Conservation (phyloP, 805 yeast species). For the Ogataea minuta region DNA sequence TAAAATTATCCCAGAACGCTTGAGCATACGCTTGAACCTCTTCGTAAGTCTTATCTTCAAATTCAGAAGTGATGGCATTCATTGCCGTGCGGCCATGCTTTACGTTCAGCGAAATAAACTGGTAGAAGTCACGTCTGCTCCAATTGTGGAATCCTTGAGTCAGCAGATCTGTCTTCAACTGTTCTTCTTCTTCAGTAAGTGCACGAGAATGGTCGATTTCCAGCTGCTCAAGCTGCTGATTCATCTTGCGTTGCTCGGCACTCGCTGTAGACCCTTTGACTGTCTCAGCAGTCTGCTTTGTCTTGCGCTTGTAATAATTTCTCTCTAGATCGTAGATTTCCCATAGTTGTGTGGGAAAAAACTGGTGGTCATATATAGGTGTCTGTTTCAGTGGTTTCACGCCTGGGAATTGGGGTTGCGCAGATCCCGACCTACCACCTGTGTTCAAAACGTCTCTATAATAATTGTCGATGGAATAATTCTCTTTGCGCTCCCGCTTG, state of each 20-base stretch:
- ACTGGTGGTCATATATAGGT: conserved; percentile 85
- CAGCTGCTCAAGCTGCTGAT: conserved; percentile 52
- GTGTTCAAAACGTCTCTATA: conserved; percentile 53
- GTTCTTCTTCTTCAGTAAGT: conserved; percentile 78
- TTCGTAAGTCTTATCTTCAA: conserved; percentile 76
- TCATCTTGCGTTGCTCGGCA: conserved; percentile 21
- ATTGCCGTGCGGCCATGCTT: conserved; percentile 80
- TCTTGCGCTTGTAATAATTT: conserved; percentile 67
- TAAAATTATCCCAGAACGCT: conserved; percentile 77
- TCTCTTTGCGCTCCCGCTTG: conserved; percentile 79
- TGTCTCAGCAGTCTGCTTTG: conserved; percentile 61
- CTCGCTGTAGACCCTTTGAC: conserved; percentile 47
- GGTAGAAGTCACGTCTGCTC: conserved; percentile 85
- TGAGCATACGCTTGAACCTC: conserved; percentile 77
- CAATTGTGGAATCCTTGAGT: conserved; percentile 74
- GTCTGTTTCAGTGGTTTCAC: conserved; percentile 86
- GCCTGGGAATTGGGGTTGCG: conserved; percentile 44
- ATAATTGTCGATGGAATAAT: conserved; percentile 84
- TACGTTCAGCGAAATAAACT: conserved; percentile 69
- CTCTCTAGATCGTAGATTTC: conserved; percentile 81
- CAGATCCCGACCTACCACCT: conserved; percentile 53
- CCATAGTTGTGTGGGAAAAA: conserved; percentile 72
- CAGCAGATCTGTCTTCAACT: conserved; percentile 55
- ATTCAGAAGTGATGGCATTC: conserved; percentile 68
- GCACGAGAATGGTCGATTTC: conserved; percentile 78